These are phyloP conservation scores for Scenedesmus sp. DNA, from an alignment of 163 green algal species.

Conservation along the genomic window DNA sequence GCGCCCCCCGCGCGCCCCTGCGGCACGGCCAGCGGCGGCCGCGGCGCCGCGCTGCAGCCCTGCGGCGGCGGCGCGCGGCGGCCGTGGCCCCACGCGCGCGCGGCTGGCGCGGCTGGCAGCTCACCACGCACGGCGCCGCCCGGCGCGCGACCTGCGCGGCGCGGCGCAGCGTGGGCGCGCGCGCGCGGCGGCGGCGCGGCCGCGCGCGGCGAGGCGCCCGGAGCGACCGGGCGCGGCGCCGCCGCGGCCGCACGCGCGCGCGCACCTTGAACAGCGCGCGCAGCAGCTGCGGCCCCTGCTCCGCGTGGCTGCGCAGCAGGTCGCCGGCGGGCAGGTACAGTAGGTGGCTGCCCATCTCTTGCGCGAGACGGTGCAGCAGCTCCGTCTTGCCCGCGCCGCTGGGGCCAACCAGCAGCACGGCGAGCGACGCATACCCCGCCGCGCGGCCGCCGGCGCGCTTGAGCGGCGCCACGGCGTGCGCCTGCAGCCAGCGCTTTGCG, in stretches of 20 bases:
- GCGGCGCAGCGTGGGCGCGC: neutral
- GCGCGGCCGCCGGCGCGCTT: no score
- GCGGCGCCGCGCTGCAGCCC: no score
- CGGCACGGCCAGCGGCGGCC: no score
- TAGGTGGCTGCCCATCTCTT: conserved; percentile 13
- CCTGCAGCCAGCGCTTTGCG: no score
- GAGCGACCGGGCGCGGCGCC: neutral
- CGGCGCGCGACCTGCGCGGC: neutral
- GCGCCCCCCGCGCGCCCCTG: no score
- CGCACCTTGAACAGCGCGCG: conserved; percentile 31
- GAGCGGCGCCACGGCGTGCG: no score
- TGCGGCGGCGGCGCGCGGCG: no score
- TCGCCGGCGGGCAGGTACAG: conserved; percentile 34
- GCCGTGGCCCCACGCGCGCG: no score
- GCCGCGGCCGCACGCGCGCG: neutral
- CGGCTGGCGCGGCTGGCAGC: neutral
- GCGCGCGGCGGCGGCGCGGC: no score
- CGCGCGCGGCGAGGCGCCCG: neutral
- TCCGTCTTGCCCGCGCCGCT: conserved; percentile 35
- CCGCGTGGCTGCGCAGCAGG: conserved; percentile 22
- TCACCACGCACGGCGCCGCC: neutral
- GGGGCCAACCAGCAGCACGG: conserved; percentile 41
- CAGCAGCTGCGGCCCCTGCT: conserved; percentile 36
- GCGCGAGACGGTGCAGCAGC: conserved; percentile 32
- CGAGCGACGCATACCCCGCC: no score